Base-by-base conservation (phyloP, 2,329 filamentous ascomycete genomes). In the Arthrobotrys sphaeroides region DNA sequence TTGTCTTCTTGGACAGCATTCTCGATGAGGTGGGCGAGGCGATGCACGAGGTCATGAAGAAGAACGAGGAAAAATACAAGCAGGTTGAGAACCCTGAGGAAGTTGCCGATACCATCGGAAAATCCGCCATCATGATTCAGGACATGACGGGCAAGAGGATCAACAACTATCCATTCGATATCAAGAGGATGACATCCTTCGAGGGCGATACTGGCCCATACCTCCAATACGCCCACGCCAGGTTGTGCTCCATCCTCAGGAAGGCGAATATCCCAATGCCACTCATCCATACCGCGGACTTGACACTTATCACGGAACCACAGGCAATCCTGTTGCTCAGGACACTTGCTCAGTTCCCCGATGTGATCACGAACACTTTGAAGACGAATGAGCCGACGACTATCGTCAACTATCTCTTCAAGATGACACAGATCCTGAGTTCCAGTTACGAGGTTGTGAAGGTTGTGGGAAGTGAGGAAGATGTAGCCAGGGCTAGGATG, bases 21-120 rank as follows among this genome's bases (percentile, higher is more conserved):
- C 85, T 94, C 69, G 86, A 87, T 42, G 91, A 94, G 79, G 93
- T 96, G 5, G 90, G 89, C 80, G 94, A 97, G 66, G 92, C 94
- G 84, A 99, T 99, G 95, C 94, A 98, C 85, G 92, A 97, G 77
- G 92, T 96, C 60, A 99, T 99, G 95, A 89, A 85, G 83, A 91
- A 90, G 85, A 98, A 98, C 83, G 87, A 91, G 80, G 86, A 87
- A 81, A 99, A 99, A 86, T 99, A 98, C 83, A 84, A 89, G 68
- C 93, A 97, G 83, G 90, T 99, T 18, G 91, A 90, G 80, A 86
- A 98, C 82, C 94, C 94, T 0, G 89, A 89, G 65, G 87, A 88
- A 65, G 91, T 90, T 7, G 93, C 95, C 76, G 95, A 98, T 84
- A 92, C 88, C 9, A 87, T 98, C 2, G 95, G 94, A 77, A 97